A percentile compares a stretch with the other conserved stretches of the same genome.
Evolutionary conservation across 352 stramenopile genomes (phyloP).

Genomic region (Phytophthora constricta): DNA sequence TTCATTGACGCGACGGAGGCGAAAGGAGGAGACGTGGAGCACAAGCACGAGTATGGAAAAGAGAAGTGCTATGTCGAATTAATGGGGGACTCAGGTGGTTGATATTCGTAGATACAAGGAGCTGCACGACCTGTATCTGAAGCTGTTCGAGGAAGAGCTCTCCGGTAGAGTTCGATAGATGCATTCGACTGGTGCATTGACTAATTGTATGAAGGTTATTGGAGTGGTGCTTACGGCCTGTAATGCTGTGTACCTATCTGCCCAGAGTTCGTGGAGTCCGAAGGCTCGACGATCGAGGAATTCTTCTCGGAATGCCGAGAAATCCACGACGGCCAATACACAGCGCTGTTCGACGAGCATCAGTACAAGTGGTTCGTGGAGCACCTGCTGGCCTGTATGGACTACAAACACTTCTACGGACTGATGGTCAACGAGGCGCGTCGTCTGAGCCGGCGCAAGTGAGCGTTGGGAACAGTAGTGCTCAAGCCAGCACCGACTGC

Average conservation of each 20-base stretch:
- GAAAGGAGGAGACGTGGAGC: slow-evolving; percentile 68
- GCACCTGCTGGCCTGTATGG: slow-evolving; percentile 78
- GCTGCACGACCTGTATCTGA: slow-evolving; percentile 75
- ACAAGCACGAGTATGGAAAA: slow-evolving; percentile 76
- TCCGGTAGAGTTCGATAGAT: slow-evolving; percentile 47
- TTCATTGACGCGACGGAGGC: slow-evolving; percentile 71
- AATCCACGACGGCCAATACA: slow-evolving; percentile 65
- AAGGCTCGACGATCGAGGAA: slow-evolving; percentile 66
- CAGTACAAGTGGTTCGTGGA: slow-evolving; percentile 82
- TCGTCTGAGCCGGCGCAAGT: slow-evolving; percentile 66
- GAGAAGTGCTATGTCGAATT: neutral
- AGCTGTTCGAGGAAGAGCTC: slow-evolving; percentile 76
- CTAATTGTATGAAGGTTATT: neutral
- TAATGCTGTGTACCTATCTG: slow-evolving; percentile 3
- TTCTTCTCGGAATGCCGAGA: slow-evolving; percentile 77
- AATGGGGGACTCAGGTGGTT: neutral
- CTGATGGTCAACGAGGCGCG: slow-evolving; percentile 84
- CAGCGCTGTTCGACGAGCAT: slow-evolving; percentile 74
- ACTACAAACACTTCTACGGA: slow-evolving; percentile 83
- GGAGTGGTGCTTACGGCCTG: neutral
- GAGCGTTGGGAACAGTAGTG: slow-evolving; percentile 12
- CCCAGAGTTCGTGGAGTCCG: slow-evolving; percentile 74
- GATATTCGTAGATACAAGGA: slow-evolving; percentile 67
- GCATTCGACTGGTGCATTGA: no score
- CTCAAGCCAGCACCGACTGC: no score